Base-by-base conservation (phyloP, 2,329 filamentous ascomycete species). In the Cercospora citrullina region DNA sequence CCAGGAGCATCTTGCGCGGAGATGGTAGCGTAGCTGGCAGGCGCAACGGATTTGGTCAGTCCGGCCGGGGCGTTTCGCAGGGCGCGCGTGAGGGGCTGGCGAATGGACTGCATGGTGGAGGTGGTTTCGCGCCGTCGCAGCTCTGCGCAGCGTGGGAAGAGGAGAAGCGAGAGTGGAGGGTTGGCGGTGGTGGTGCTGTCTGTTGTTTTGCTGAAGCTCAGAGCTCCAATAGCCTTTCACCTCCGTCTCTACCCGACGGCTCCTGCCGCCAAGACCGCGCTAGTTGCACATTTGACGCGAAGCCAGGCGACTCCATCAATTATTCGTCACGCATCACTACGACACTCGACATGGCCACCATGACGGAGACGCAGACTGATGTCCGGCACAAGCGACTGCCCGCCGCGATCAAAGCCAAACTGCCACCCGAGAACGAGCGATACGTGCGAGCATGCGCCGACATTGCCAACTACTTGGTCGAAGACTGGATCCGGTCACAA, bases 371-470 rank as follows among this genome's bases (percentile, higher is more conserved):
- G 73, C 83, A 84, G 73, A 77, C 78, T 72, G 85, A 85, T 69
- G 78, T 86, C 31, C 85, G 89, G 74, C 95, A 92, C 80, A 90
- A 87, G 75, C 71, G 73, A 21, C 72, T 77, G 21, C 68, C 67
- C 9, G 72, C 74, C 7, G 69, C 73, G 30, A 71, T 76, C 66
- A 66, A 74, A 48, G 83, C 87, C 73, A 92, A 94, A 74, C 86
- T 97, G 12, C 87, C 93, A 2, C 92, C 95, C 28, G 95, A 99
- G 81, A 97, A 94, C 81, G 95, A 99, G 82, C 90, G 95, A 63
- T 97, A 92, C 79, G 87, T 98, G 80, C 89, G 93, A 79, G 95
- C 93, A 75, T 99, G 96, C 80, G 94, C 94, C 70, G 96, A 99
- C 75, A 94, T 99, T 76, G 94, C 94, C 63, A 96, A 92, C 77